These are phyloP conservation scores for Tylopilus sp. DNA, from an alignment of 768 basidiomycete species.

Conservation along the genomic window DNA sequence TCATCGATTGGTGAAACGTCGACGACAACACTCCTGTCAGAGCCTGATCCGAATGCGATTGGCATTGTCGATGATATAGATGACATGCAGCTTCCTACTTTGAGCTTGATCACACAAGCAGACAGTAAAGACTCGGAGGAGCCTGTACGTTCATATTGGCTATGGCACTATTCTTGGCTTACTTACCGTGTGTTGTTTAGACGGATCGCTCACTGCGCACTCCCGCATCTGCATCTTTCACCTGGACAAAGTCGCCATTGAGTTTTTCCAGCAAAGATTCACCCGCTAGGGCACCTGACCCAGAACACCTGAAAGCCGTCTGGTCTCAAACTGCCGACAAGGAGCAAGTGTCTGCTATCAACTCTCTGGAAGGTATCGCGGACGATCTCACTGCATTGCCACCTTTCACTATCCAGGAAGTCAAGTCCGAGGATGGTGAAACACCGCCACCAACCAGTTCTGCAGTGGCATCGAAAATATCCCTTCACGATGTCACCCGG, in stretches of 20 bases:
- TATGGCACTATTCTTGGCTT: conserved; percentile 5
- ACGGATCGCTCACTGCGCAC: conserved; percentile 45
- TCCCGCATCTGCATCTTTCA: conserved; percentile 39
- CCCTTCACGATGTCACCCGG: conserved; percentile 76
- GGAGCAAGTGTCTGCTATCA: conserved; percentile 60
- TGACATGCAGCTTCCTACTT: conserved; percentile 14
- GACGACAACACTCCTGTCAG: conserved; percentile 3
- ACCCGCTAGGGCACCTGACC: conserved; percentile 65
- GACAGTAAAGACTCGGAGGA: conserved; percentile 55
- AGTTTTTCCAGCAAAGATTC: conserved; percentile 64
- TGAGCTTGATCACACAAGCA: conserved; percentile 27
- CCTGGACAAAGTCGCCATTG: conserved; percentile 53
- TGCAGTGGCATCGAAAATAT: conserved; percentile 66
- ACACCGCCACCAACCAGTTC: conserved; percentile 66
- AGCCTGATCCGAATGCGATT: conserved; percentile 5
- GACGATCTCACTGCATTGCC: conserved; percentile 80
- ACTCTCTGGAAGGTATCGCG: conserved; percentile 80
- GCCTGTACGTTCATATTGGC: conserved; percentile 40
- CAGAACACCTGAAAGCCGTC: conserved; percentile 81
- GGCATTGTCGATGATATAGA: conserved; percentile 8
- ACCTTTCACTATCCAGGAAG: conserved; percentile 79
- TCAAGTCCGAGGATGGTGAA: conserved; percentile 83
- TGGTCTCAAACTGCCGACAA: conserved; percentile 81
- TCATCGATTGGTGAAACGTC: conserved; percentile 18
- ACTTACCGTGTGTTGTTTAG: conserved; percentile 29